phyloP scores from a whole-genome alignment of 2,329 filamentous ascomycete species.

The Pseudogymnoascus sp. region DNA sequence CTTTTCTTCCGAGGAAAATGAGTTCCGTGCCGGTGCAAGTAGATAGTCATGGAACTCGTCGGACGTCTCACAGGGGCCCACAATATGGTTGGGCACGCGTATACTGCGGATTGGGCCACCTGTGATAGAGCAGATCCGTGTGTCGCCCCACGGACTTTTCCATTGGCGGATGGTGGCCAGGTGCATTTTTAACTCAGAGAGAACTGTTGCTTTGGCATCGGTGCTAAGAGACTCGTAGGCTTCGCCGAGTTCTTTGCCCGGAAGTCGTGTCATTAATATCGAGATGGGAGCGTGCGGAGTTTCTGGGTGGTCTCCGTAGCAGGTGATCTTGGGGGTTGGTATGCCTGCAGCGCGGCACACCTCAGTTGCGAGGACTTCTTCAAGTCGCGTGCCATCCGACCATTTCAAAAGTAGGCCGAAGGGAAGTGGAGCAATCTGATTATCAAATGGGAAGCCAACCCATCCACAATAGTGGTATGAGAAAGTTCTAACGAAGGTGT shows the following conservation, averaged over 20 bases:
- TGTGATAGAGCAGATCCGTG: slow-evolving; percentile 16
- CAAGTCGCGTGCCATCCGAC: slow-evolving; percentile 29
- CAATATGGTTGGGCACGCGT: slow-evolving; percentile 15
- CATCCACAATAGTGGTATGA: slow-evolving; percentile 28
- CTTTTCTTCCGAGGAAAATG: slow-evolving; percentile 11
- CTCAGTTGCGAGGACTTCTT: slow-evolving; percentile 31
- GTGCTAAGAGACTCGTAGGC: slow-evolving; percentile 22
- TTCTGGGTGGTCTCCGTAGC: slow-evolving; percentile 28
- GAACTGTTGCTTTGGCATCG: slow-evolving; percentile 26
- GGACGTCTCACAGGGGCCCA: slow-evolving; percentile 17
- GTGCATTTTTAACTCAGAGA: slow-evolving; percentile 29
- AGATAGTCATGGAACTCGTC: slow-evolving; percentile 18
- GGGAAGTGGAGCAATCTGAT: slow-evolving; percentile 29
- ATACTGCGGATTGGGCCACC: slow-evolving; percentile 18
- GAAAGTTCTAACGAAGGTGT: slow-evolving; percentile 24
- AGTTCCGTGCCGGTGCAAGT: slow-evolving; percentile 12
- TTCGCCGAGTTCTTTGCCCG: slow-evolving; percentile 28
- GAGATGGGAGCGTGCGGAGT: slow-evolving; percentile 25
- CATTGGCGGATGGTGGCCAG: slow-evolving; percentile 30
- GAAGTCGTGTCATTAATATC: slow-evolving; percentile 35
- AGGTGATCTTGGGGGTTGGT: slow-evolving; percentile 28
- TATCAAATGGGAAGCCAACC: slow-evolving; percentile 21
- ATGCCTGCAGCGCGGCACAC: slow-evolving; percentile 29
- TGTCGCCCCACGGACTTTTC: slow-evolving; percentile 21
- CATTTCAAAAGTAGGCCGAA: slow-evolving; percentile 34